Percentiles rank a stretch among this genome's conserved stretches.
Evolutionary conservation across 2,329 filamentous ascomycete genomes (phyloP).

Genomic region (Blastomyces gilchristii): DNA sequence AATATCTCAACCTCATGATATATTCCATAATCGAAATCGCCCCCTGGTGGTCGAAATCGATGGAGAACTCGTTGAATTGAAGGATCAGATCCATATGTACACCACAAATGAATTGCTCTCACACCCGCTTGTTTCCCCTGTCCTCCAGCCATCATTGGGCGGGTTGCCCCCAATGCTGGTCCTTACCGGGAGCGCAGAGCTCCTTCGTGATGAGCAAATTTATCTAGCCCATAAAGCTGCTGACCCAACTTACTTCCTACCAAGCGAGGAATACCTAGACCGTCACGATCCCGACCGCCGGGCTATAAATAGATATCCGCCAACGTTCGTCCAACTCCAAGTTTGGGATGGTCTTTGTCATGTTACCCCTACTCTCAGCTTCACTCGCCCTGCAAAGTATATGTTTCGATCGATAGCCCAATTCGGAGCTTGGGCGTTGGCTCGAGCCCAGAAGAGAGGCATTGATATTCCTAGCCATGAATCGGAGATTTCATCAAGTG

Average conservation of each 20-base stretch:
- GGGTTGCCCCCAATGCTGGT: conserved; percentile 82
- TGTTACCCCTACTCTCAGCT: conserved; percentile 84
- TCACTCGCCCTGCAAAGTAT: conserved; percentile 88
- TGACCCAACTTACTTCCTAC: conserved; percentile 66
- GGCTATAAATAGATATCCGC: conserved; percentile 55
- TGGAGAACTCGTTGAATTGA: conserved; percentile 60
- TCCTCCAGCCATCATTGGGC: conserved; percentile 78
- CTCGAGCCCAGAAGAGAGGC: conserved; percentile 64
- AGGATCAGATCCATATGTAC: conserved; percentile 86
- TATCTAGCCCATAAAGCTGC: conserved; percentile 92
- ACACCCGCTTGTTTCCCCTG: conserved; percentile 82
- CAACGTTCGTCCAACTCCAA: conserved; percentile 86
- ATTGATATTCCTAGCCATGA: conserved; percentile 71
- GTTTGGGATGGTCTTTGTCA: conserved; percentile 96
- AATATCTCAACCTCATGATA: background rate
- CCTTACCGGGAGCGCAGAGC: conserved; percentile 76
- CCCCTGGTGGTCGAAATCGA: conserved; percentile 59
- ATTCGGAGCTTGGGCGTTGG: conserved; percentile 85
- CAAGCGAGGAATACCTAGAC: conserved; percentile 53
- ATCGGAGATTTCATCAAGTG: conserved; percentile 59
- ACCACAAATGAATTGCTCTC: conserved; percentile 74
- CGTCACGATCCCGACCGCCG: conserved; percentile 48
- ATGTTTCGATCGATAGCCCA: conserved; percentile 92
- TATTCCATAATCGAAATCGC: conserved; percentile 19
- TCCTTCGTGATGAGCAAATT: conserved; percentile 87